Evolutionary conservation across 768 basidiomycete species (phyloP).

Genomic region (Lentinula lateritia): DNA sequence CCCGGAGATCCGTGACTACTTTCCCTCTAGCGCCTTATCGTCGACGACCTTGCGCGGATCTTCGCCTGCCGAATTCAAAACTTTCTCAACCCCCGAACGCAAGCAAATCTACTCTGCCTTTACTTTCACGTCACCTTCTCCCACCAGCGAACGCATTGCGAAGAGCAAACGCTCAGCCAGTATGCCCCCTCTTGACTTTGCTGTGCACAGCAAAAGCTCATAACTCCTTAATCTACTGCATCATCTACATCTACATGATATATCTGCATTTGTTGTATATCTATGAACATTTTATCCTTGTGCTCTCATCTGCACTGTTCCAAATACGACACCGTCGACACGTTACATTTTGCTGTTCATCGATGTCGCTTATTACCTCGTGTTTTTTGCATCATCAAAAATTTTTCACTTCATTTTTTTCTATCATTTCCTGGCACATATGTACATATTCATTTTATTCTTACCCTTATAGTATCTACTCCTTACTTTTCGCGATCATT

Average conservation of each 20-base stretch:
- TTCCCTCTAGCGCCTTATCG: slow-evolving; percentile 23
- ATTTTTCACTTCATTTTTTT: neutral
- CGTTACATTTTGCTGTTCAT: neutral
- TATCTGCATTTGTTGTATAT: neutral
- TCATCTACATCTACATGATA: too few relatives aligned
- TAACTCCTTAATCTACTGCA: neutral
- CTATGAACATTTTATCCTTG: neutral
- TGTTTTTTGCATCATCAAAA: neutral
- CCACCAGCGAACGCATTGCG: slow-evolving; percentile 45
- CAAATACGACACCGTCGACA: slow-evolving; percentile 1
- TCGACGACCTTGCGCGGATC: slow-evolving; percentile 22
- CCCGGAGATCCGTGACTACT: slow-evolving; percentile 54
- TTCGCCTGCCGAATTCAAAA: slow-evolving; percentile 23
- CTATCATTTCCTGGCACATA: neutral
- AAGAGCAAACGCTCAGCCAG: slow-evolving; percentile 1
- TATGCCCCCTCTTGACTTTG: neutral
- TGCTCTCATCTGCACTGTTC: neutral
- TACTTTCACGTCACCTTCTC: slow-evolving; percentile 74
- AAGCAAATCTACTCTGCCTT: slow-evolving; percentile 69
- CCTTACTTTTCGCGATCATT: neutral
- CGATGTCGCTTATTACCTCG: neutral
- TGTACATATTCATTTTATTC: neutral
- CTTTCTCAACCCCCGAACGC: slow-evolving; percentile 73
- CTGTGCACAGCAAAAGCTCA: neutral
- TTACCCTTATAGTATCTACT: neutral